A percentile compares a stretch with the other conserved stretches of the same genome.
Evolutionary conservation across 495 filamentous ascomycete species (phyloP).

Genomic region (Astrothelium subdiscretum): DNA sequence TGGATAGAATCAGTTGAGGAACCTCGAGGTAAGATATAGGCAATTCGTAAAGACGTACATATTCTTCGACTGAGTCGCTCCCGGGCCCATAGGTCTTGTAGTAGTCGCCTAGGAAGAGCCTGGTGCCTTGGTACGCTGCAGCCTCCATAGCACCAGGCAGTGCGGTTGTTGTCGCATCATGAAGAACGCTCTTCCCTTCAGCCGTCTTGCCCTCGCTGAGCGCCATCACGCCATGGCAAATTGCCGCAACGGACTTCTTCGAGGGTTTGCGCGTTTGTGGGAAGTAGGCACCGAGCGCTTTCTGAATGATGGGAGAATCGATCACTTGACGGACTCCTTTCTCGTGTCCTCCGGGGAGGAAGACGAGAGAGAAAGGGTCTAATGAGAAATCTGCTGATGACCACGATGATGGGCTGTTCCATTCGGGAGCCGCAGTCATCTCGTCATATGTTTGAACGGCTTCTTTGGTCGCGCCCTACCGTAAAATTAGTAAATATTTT

Average conservation of each 20-base stretch:
- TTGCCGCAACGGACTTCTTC: slow-evolving; percentile 35
- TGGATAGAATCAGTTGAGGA: slow-evolving; percentile 7
- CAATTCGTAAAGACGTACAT: too few species aligned
- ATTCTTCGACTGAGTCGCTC: slow-evolving; percentile 37
- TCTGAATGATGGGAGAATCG: slow-evolving; percentile 38
- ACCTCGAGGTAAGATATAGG: too few species aligned
- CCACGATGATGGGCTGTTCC: slow-evolving; percentile 35
- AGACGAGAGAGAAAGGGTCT: slow-evolving; percentile 35
- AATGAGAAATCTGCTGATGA: slow-evolving; percentile 36
- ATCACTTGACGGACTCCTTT: slow-evolving; percentile 41
- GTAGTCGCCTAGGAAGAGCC: slow-evolving; percentile 41
- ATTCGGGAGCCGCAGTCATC: slow-evolving; percentile 23
- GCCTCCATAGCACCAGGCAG: slow-evolving; percentile 41
- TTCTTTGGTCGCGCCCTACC: slow-evolving; percentile 36
- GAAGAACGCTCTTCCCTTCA: slow-evolving; percentile 36
- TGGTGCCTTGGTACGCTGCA: slow-evolving; percentile 37
- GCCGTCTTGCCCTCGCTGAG: slow-evolving; percentile 33
- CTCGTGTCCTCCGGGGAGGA: slow-evolving; percentile 44
- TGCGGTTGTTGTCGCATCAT: slow-evolving; percentile 38
- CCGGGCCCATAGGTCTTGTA: slow-evolving; percentile 46
- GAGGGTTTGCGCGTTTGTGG: slow-evolving; percentile 36
- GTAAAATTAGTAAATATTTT: neutral
- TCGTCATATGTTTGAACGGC: slow-evolving; percentile 30
- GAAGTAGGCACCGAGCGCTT: slow-evolving; percentile 33
- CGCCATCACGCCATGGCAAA: slow-evolving; percentile 45